Percentiles rank a stretch among this genome's conserved stretches.
Conservation (phyloP, 2,329 filamentous ascomycete genomes). For the Helicocarpus griseus region DNA sequence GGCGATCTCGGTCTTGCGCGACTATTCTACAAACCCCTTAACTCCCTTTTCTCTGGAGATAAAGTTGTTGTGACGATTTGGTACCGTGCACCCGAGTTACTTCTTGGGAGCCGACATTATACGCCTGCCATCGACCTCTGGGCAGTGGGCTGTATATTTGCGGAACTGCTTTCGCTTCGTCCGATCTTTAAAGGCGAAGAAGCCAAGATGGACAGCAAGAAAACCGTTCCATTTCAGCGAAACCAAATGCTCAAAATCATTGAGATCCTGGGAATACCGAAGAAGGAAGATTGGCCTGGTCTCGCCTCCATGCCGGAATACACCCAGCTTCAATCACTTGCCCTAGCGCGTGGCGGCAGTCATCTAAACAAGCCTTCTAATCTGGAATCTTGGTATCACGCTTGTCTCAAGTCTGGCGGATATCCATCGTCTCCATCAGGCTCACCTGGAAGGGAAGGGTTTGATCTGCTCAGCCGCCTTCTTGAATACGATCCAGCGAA, state of each 20-base stretch:
- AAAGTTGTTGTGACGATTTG: slow-evolving; percentile 99
- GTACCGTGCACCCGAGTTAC: slow-evolving; percentile 91
- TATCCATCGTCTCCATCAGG: slow-evolving; percentile 39
- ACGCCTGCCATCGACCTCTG: slow-evolving; percentile 95
- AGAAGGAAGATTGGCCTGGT: slow-evolving; percentile 79
- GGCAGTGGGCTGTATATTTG: slow-evolving; percentile 97
- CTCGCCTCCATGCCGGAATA: slow-evolving; percentile 82
- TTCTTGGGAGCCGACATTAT: slow-evolving; percentile 90
- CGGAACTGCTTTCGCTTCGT: slow-evolving; percentile 76
- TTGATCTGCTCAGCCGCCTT: slow-evolving; percentile 68
- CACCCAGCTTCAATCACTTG: slow-evolving; percentile 51
- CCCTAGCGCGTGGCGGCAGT: slow-evolving; percentile 34
- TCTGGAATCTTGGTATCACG: slow-evolving; percentile 74
- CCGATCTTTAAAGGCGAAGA: slow-evolving; percentile 99
- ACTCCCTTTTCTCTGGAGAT: slow-evolving; percentile 84
- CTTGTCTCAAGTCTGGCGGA: slow-evolving; percentile 52
- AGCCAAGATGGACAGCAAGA: slow-evolving; percentile 97
- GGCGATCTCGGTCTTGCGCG: slow-evolving; percentile 88
- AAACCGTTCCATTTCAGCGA: slow-evolving; percentile 90
- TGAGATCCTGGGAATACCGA: slow-evolving; percentile 86
- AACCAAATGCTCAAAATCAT: slow-evolving; percentile 99
- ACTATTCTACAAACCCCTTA: slow-evolving; percentile 86
- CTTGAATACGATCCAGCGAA: slow-evolving; percentile 90
- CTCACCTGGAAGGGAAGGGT: slow-evolving; percentile 64
- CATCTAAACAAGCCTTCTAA: slow-evolving; percentile 44